Base-by-base conservation (phyloP, 106 monocot species). In the Posidonia australis region DNA sequence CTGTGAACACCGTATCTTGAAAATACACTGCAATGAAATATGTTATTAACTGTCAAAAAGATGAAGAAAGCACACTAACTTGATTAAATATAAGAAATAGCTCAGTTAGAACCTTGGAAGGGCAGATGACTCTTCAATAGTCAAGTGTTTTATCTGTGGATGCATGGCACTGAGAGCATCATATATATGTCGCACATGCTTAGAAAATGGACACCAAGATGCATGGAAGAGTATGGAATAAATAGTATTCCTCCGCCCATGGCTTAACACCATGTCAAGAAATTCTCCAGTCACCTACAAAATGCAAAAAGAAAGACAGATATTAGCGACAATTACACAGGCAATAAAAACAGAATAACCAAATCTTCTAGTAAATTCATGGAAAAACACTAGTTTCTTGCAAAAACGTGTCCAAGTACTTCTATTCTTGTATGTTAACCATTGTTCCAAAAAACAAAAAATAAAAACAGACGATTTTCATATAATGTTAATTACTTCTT, bases 151-250 rank as follows among this genome's bases (percentile, higher is more conserved):
- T 64, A 90, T 80, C 57, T 82, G 78, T 32, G 94, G 94, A 77
- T 84, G 90, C 87, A 96, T 85, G 52, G 74, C 70, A 70, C 83
- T 83, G 49, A 98, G 87, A 31, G 77, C 69, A 75, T 85, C 79
- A 76, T 90, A 98, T 26, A 51, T 72, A 5, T 72, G 84, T 47
- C 63, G 55, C 44, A 70, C 43, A 18, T 62, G 80, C 19, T 58
- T 72, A 7, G 96, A 98, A 70, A 90, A 87, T n/a, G 96, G 90
- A 47, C 96, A 98, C 87, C 84, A 85, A 27, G 90, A 84, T 44
- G 90, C 96, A 70, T 79, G 84, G 68, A 98, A 90, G 44, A 90
- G 62, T 60, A 98, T 54, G 10, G 96, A 79, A 51, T 76, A 71
- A 23, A 69, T 78, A 58, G 57, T 44, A 67, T 55, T 80, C 55